These are phyloP conservation scores for Chaetoscypha palmicola DNA, from an alignment of 2,329 filamentous ascomycete genomes.

Conservation along the genomic window DNA sequence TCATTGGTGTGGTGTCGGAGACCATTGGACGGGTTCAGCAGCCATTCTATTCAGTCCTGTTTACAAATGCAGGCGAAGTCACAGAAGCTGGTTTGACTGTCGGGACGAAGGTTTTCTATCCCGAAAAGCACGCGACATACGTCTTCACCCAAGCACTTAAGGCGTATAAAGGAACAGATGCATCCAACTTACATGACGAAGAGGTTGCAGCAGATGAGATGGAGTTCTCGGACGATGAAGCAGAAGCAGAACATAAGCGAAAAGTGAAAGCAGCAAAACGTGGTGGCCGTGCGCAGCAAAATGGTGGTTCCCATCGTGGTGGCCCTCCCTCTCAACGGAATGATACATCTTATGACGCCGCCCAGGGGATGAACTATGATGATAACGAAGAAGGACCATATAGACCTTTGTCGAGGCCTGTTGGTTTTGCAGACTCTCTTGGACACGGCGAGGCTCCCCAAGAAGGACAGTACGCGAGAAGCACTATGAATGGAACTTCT, in stretches of 20 bases:
- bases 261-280: slow-evolving; percentile 60
- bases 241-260: slow-evolving; percentile 75
- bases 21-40: slow-evolving; percentile 79
- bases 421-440: slow-evolving; percentile 50
- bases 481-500: slow-evolving; percentile 10
- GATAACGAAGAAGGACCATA: slow-evolving; percentile 65
- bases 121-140: slow-evolving; percentile 68
- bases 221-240: slow-evolving; percentile 96
- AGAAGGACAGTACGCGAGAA: slow-evolving; percentile 31
- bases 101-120: slow-evolving; percentile 71
- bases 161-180: slow-evolving; percentile 79
- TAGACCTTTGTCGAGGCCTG: slow-evolving; percentile 61
- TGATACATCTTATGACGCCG: slow-evolving; percentile 30
- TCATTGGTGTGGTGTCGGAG: slow-evolving; percentile 79
- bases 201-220: slow-evolving; percentile 79
- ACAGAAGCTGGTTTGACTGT: slow-evolving; percentile 57
- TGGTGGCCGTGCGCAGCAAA: slow-evolving; percentile 37
- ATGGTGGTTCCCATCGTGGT: slow-evolving; percentile 31
- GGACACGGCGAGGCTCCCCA: slow-evolving; percentile 32
- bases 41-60: slow-evolving; percentile 78
- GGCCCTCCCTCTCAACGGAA: slow-evolving; percentile 31
- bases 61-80: slow-evolving; percentile 62
- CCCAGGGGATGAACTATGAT: slow-evolving; percentile 55
- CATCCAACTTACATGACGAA: slow-evolving; percentile 91
- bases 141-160: slow-evolving; percentile 82